Conservation (phyloP, 2,329 filamentous ascomycete species). For the Alternaria sp. region DNA sequence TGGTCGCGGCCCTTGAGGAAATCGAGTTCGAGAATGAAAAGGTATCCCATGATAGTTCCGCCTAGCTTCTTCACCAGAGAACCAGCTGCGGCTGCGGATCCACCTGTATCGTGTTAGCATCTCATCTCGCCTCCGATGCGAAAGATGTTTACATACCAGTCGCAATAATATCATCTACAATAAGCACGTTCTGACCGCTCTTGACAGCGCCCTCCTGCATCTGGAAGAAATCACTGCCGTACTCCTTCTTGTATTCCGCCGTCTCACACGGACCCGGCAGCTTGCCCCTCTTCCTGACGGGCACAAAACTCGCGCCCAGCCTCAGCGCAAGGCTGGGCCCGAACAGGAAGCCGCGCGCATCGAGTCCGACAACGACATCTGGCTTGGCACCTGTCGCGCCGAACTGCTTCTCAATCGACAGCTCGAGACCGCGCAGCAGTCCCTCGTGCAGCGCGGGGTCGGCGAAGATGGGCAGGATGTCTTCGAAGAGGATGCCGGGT, state of each 20-base stretch:
- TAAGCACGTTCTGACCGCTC: constrained; percentile 84
- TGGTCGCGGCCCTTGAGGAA: constrained; percentile 92
- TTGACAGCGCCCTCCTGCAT: constrained; percentile 89
- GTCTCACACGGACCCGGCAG: constrained; percentile 87
- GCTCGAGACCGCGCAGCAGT: constrained; percentile 83
- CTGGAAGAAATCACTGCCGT: constrained; percentile 93
- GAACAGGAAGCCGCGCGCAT: constrained; percentile 94
- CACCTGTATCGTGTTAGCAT: constrained; percentile 64
- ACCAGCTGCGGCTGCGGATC: constrained; percentile 86
- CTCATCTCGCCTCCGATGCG: background rate
- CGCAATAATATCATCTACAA: constrained; percentile 98
- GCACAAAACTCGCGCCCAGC: constrained; percentile 85
- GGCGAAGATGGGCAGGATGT: constrained; percentile 96
- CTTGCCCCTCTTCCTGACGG: constrained; percentile 95
- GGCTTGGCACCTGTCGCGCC: constrained; percentile 59
- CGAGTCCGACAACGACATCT: constrained; percentile 91
- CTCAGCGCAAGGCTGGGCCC: constrained; percentile 86
- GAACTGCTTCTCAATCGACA: constrained; percentile 75
- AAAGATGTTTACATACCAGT: constrained; percentile 71
- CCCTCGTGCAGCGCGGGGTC: constrained; percentile 74
- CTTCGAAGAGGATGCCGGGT: constrained; percentile 93
- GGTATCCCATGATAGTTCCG: constrained; percentile 83
- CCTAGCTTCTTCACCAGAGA: constrained; percentile 85
- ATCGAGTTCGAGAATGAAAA: constrained; percentile 95
- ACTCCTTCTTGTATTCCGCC: constrained; percentile 91